These are phyloP conservation scores for Aspergillus pseudonomiae DNA, from an alignment of 2,329 filamentous ascomycete genomes.

Conservation along the genomic window DNA sequence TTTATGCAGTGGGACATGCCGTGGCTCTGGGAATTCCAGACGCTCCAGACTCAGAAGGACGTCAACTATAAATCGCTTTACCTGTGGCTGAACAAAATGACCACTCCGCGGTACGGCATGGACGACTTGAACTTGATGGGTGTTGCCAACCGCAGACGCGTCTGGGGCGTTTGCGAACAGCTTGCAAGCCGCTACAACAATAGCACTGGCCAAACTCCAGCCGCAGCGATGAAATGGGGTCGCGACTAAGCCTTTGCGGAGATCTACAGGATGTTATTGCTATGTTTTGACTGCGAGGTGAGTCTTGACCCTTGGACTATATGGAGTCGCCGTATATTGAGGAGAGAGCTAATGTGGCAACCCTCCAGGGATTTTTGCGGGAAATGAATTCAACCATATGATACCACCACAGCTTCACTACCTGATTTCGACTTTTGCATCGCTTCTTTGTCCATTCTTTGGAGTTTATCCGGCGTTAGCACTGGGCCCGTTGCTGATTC, in stretches of 20 bases:
- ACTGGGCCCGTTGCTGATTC: neutral
- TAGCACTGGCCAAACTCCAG: neutral
- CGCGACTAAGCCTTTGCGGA: neutral
- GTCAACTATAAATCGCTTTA: constrained; percentile 23
- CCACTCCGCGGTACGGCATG: constrained; percentile 22
- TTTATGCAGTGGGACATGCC: constrained; percentile 25
- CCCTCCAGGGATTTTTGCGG: neutral
- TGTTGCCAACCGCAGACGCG: constrained; percentile 23
- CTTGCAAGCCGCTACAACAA: constrained; percentile 16
- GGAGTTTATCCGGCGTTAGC: neutral
- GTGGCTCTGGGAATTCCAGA: constrained; percentile 24
- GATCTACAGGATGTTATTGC: neutral
- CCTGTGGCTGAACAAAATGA: constrained; percentile 20
- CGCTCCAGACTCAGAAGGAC: constrained; percentile 9
- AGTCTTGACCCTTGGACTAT: neutral
- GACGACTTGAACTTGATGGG: constrained; percentile 20
- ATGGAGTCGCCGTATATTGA: neutral
- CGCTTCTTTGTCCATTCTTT: neutral
- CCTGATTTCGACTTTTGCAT: neutral
- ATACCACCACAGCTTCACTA: neutral
- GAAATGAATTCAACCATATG: neutral
- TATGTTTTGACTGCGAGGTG: neutral
- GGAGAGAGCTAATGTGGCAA: neutral
- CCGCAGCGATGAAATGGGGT: neutral
- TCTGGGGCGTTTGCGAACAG: constrained; percentile 24